A percentile compares a stretch with the other conserved stretches of the same genome.
Evolutionary conservation across 805 yeast species (phyloP).

Genomic region (Kodamaea laetipori): DNA sequence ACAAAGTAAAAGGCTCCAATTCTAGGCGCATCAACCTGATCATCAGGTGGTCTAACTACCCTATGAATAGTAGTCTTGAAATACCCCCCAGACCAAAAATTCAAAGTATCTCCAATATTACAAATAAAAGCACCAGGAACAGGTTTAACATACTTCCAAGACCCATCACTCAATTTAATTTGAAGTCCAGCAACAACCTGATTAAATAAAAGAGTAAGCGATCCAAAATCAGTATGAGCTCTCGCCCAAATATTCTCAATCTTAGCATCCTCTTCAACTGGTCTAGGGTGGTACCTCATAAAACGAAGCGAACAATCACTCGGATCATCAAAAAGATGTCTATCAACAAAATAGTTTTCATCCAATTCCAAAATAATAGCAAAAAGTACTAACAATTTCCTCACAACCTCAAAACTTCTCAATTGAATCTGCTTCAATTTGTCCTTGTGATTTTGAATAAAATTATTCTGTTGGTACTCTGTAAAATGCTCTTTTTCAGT

Average conservation of each 20-base stretch:
- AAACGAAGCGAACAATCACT: conserved; percentile 37
- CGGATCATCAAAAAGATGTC: conserved; percentile 33
- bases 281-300: conserved; percentile 36
- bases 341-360: conserved; percentile 34
- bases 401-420: conserved; percentile 25
- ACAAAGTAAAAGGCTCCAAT: conserved; percentile 39
- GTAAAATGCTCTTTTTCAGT: conserved; percentile 23
- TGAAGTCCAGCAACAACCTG: conserved; percentile 41
- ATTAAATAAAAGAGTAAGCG: conserved; percentile 35
- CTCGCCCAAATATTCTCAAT: conserved; percentile 36
- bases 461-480: conserved; percentile 21
- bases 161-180: conserved; percentile 28
- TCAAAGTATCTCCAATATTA: conserved; percentile 38
- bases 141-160: conserved; percentile 39
- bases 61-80: conserved; percentile 38
- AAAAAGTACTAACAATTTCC: conserved; percentile 30
- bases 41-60: conserved; percentile 38
- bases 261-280: conserved; percentile 30
- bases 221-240: conserved; percentile 41
- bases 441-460: conserved; percentile 25
- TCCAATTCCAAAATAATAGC: conserved; percentile 37
- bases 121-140: conserved; percentile 34
- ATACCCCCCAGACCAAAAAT: conserved; percentile 39
- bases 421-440: conserved; percentile 25
- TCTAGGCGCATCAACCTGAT: conserved; percentile 31